Conservation (phyloP, 139 green algal genomes). For the Haematococcus sp. region DNA sequence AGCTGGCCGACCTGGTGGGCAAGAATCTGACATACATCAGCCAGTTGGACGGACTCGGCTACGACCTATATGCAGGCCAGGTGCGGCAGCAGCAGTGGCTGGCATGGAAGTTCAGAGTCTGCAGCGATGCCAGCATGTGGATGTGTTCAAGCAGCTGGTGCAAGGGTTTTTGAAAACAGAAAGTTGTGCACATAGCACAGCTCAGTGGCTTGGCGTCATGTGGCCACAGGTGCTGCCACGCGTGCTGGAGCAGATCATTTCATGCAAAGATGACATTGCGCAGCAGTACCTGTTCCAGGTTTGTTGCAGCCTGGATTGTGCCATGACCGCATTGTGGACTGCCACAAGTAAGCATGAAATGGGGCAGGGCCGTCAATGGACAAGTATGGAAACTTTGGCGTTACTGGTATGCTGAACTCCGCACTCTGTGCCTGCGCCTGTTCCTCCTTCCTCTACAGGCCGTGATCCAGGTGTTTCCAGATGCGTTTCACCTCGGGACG, state of each 20-base stretch:
- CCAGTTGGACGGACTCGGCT: slow-evolving; percentile 91
- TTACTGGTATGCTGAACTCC: too few relatives aligned
- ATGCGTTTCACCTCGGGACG: slow-evolving; percentile 94
- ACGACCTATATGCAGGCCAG: slow-evolving; percentile 76
- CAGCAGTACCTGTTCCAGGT: slow-evolving; percentile 99
- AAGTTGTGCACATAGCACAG: too few relatives aligned
- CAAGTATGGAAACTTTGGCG: too few relatives aligned
- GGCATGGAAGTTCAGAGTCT: neutral
- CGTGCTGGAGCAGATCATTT: slow-evolving; percentile 81
- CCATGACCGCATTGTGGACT: too few relatives aligned
- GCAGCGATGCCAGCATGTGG: neutral
- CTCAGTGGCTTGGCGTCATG: too few relatives aligned
- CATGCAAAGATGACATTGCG: slow-evolving; percentile 95
- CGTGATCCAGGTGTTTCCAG: slow-evolving; percentile 83
- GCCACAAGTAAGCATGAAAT: too few relatives aligned
- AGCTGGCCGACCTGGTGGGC: slow-evolving; percentile 93
- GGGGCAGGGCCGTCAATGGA: too few relatives aligned
- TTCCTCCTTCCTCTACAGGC: too few relatives aligned
- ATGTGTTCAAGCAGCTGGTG: neutral
- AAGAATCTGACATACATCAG: slow-evolving; percentile 96
- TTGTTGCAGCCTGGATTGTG: neutral
- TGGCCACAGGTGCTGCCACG: slow-evolving; percentile 43
- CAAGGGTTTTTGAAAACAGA: neutral
- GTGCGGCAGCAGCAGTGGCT: slow-evolving; percentile 47
- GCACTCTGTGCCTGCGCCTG: too few relatives aligned